Conservation (phyloP, 306 rosid species). For the Citrullus mucosospermus region DNA sequence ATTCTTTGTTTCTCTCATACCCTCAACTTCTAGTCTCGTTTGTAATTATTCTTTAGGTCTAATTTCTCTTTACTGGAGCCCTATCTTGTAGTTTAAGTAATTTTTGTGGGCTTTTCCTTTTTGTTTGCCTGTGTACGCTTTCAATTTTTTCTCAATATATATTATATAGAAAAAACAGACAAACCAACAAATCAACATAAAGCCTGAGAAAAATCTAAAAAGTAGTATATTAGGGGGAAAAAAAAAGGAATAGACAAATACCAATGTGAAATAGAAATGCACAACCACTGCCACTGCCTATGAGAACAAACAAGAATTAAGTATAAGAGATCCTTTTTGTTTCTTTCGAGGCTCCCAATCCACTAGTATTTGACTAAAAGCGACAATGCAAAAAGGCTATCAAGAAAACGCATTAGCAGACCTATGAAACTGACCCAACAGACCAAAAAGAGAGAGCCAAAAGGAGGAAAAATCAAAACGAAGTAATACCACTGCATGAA, state of each 20-base stretch:
- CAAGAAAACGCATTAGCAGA: neutral
- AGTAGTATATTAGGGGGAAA: neutral
- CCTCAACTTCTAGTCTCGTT: no score
- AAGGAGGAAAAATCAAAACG: neutral
- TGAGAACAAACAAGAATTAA: neutral
- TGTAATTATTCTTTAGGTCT: no score
- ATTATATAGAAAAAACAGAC: no score
- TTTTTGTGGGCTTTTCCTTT: no score
- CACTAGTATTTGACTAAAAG: constrained; percentile 1
- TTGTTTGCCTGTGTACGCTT: no score
- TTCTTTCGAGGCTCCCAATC: neutral
- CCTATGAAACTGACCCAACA: neutral
- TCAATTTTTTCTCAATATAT: no score
- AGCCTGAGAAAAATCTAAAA: constrained; percentile 2
- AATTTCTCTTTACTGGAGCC: no score
- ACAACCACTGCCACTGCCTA: neutral
- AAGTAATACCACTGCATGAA: neutral
- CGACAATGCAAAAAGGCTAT: neutral
- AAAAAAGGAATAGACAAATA: neutral
- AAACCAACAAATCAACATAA: neutral
- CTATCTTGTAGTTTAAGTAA: no score
- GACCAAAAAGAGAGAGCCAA: neutral
- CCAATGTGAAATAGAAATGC: neutral
- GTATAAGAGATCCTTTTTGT: neutral
- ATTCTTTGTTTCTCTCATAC: no score